Evolutionary conservation across 78 protist species (phyloP).

Genomic region (Cavenderia fasciculata): DNA sequence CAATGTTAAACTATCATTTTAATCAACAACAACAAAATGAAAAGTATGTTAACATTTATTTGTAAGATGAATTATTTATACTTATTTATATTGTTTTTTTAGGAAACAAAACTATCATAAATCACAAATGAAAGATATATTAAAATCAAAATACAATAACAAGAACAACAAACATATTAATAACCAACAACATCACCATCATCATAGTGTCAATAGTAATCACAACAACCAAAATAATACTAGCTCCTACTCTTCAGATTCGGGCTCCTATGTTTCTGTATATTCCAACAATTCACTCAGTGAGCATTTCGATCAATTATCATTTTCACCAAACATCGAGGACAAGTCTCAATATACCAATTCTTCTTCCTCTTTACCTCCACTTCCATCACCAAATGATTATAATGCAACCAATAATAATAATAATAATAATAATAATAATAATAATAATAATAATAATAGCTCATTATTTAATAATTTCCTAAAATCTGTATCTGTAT

Average conservation of each 20-base stretch:
- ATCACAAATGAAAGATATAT: constrained; percentile 14
- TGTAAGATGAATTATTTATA: not conserved
- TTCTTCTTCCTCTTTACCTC: no score
- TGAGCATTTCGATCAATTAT: not conserved
- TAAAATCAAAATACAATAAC: constrained; percentile 8
- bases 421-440: not conserved
- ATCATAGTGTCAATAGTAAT: not conserved
- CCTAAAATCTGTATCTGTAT: no score
- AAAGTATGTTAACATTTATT: not conserved
- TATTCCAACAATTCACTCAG: constrained; percentile 18
- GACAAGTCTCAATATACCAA: no score
- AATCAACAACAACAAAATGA: not conserved
- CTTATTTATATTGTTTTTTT: not conserved
- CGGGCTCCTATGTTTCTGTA: constrained; percentile 42
- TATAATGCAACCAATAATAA: not conserved
- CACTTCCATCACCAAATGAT: no score
- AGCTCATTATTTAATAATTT: no score
- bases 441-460: not conserved
- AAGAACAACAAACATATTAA: not conserved
- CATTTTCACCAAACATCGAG: no score
- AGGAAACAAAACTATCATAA: not conserved
- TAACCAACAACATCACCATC: not conserved
- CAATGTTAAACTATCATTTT: constrained; percentile 28
- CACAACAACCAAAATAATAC: constrained; percentile 11
- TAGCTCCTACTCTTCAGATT: constrained; percentile 44